These are phyloP conservation scores for Serendipita sp. DNA, from an alignment of 768 basidiomycete genomes.

Conservation along the genomic window DNA sequence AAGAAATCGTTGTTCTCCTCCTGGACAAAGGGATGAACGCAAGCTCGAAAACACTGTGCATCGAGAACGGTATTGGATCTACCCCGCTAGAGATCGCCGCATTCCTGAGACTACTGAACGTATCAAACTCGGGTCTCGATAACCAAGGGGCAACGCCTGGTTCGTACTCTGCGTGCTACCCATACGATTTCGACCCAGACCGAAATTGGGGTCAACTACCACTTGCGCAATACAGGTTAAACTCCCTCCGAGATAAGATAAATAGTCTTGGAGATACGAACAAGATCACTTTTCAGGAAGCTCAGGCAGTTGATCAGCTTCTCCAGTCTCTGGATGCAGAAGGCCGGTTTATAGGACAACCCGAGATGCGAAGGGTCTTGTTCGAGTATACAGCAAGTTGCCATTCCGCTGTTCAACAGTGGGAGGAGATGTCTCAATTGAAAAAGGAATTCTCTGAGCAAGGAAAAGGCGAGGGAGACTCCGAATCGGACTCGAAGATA, in stretches of 20 bases:
- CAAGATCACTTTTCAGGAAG: not conserved
- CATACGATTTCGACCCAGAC: too few species aligned
- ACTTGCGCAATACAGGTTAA: too few species aligned
- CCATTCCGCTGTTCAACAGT: not conserved
- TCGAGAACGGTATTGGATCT: not conserved
- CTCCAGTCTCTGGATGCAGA: not conserved
- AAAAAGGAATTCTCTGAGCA: not conserved
- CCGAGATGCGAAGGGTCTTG: not conserved
- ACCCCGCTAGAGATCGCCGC: not conserved
- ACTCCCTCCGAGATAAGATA: too few species aligned
- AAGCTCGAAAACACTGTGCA: not conserved
- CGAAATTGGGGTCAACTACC: too few species aligned
- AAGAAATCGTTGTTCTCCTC: conserved; percentile 24
- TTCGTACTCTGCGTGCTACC: too few species aligned
- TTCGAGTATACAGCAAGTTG: not conserved
- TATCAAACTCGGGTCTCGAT: not conserved
- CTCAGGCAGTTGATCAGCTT: not conserved
- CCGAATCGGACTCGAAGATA: too few species aligned
- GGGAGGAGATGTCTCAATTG: not conserved
- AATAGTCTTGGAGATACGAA: not conserved
- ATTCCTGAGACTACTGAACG: not conserved
- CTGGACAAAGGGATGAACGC: conserved; percentile 12
- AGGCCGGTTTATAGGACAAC: not conserved
- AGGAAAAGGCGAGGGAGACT: too few species aligned
- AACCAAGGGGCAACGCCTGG: not conserved